Conservation (phyloP, 1,139 yeast species). For the Hemisphaericaspora xylanilytica region DNA sequence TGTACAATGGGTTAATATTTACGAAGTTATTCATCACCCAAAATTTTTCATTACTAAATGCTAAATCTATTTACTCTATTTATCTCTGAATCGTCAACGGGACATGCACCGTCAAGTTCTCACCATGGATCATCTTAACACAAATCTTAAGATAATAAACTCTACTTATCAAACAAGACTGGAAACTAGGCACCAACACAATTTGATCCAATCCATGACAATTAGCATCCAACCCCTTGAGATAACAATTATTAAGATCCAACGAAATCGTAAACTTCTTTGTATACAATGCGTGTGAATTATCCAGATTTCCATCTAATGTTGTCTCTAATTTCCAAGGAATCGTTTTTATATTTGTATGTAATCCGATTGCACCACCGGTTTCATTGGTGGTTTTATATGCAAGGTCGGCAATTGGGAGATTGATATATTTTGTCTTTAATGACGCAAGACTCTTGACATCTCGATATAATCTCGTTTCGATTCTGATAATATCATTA, state of each 20-base stretch:
- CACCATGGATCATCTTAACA: slow-evolving; percentile 33
- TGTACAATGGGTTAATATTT: too few relatives aligned
- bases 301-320: slow-evolving; percentile 12
- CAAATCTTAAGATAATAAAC: slow-evolving; percentile 42
- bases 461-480: slow-evolving; percentile 36
- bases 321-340: slow-evolving; percentile 27
- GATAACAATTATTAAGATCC: slow-evolving; percentile 25
- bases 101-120: slow-evolving; percentile 33
- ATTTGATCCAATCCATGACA: slow-evolving; percentile 27
- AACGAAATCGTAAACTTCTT: slow-evolving; percentile 28
- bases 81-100: slow-evolving; percentile 30
- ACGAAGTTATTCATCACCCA: too few relatives aligned
- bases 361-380: slow-evolving; percentile 21
- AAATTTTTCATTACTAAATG: not conserved
- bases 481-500: slow-evolving; percentile 34
- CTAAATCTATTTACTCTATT: not conserved
- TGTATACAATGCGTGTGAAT: slow-evolving; percentile 20
- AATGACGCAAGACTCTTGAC: slow-evolving; percentile 37
- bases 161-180: slow-evolving; percentile 53
- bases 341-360: slow-evolving; percentile 20
- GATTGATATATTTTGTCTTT: slow-evolving; percentile 31
- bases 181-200: slow-evolving; percentile 57
- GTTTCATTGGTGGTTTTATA: slow-evolving; percentile 14
- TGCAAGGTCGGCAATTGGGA: slow-evolving; percentile 19
- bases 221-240: slow-evolving; percentile 24